These are phyloP conservation scores for Flueggea neowawraea DNA, from an alignment of 441 rosid species.

Conservation along the genomic window DNA sequence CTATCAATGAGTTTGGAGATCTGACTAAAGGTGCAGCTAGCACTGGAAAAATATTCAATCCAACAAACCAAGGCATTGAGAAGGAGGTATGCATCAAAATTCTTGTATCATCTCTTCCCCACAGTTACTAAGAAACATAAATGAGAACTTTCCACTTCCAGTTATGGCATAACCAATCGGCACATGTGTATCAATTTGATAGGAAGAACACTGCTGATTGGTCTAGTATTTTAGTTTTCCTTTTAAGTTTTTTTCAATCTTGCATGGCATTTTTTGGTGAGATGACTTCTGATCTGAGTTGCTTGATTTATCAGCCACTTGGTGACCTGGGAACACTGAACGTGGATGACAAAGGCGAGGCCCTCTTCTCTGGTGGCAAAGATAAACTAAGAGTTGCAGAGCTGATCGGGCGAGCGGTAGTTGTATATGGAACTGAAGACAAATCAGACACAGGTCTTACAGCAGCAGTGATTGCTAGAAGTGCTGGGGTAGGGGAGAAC, in stretches of 20 bases:
- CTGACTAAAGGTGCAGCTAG: constrained; percentile 84
- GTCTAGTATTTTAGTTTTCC: too few relatives aligned
- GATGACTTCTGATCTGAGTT: neutral
- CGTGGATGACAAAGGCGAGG: constrained; percentile 58
- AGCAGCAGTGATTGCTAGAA: constrained; percentile 90
- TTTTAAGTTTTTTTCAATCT: too few relatives aligned
- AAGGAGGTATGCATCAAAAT: constrained; percentile 44
- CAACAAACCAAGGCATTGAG: constrained; percentile 29
- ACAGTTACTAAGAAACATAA: too few relatives aligned
- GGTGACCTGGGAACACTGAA: constrained; percentile 97
- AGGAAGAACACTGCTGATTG: too few relatives aligned
- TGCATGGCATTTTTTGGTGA: neutral
- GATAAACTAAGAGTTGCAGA: constrained; percentile 63
- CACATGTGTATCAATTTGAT: too few relatives aligned
- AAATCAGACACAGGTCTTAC: constrained; percentile 55
- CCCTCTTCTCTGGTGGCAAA: constrained; percentile 55
- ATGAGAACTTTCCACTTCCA: too few relatives aligned
- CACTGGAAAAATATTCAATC: constrained; percentile 75
- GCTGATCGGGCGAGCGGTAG: constrained; percentile 80
- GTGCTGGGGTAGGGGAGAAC: constrained; percentile 95
- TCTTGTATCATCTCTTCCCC: neutral
- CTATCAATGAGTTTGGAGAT: constrained; percentile 88
- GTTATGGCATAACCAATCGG: too few relatives aligned
- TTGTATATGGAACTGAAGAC: constrained; percentile 65
- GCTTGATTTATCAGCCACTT: constrained; percentile 41